Conservation (phyloP, 2,329 filamentous ascomycete genomes). For the Periglandula ipomoeae region DNA sequence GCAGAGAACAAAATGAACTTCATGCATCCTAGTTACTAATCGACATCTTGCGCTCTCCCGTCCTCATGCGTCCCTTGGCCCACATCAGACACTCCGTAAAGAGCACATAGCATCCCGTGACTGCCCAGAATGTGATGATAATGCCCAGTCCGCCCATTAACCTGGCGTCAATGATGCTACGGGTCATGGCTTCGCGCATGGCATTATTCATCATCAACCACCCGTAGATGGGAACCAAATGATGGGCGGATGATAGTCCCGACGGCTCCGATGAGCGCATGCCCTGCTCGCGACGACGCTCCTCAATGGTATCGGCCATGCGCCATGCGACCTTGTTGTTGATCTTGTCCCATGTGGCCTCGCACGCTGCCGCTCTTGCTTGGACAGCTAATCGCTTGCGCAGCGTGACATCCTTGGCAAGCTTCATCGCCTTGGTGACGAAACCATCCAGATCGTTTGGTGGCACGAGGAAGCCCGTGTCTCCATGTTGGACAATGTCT, state of each 20-base stretch:
- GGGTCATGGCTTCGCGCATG: slow-evolving; percentile 25
- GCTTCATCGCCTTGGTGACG: slow-evolving; percentile 39
- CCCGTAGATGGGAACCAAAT: slow-evolving; percentile 31
- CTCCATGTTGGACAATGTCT: slow-evolving; percentile 52
- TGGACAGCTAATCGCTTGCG: slow-evolving; percentile 35
- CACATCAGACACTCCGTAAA: slow-evolving; percentile 38
- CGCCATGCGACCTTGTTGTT: slow-evolving; percentile 61
- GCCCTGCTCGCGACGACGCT: slow-evolving; percentile 27
- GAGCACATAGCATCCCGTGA: slow-evolving; percentile 38
- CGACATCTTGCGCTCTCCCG: no score
- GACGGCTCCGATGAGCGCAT: slow-evolving; percentile 8
- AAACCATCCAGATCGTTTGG: slow-evolving; percentile 52
- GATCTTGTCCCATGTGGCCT: slow-evolving; percentile 63
- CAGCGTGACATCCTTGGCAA: slow-evolving; percentile 36
- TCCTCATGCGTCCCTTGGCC: slow-evolving; percentile 23
- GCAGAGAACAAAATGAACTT: no score
- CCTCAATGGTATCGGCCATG: slow-evolving; percentile 44
- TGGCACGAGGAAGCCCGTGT: slow-evolving; percentile 51
- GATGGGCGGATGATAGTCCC: slow-evolving; percentile 14
- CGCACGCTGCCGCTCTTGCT: slow-evolving; percentile 47
- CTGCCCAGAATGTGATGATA: slow-evolving; percentile 39
- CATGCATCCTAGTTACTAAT: no score
- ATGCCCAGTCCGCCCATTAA: slow-evolving; percentile 35
- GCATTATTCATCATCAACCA: slow-evolving; percentile 34
- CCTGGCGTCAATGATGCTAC: slow-evolving; percentile 32